Base-by-base conservation (phyloP, 345 rosid genomes). In the Boechera retrofracta region DNA sequence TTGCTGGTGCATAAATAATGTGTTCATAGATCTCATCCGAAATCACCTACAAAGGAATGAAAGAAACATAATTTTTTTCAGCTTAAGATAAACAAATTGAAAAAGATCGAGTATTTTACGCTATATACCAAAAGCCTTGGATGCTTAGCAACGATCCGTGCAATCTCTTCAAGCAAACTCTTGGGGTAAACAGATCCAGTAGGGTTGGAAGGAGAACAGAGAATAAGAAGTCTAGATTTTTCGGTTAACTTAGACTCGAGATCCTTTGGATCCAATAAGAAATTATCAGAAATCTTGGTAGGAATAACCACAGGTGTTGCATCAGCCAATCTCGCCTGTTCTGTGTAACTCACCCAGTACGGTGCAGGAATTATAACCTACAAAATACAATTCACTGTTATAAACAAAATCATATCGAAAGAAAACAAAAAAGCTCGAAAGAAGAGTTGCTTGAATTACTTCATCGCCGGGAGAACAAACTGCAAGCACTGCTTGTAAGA, bases 1-100 rank as follows among this genome's bases (percentile, higher is more conserved):
- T 86, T 56, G 98, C 93, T 1, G 99, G 99, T 18, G 90, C 82
- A 79, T 96, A 96, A 55, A 96, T 89, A 62, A 96, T 96, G 78
- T 96, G 99, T 75, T 96, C 99, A 69, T 96, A 96, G 64, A 91
- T 93, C 82, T 96, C 99, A 87, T 96, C 99, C 7, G 99, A 89
- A 54, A 95, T 41, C 16, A 95, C 98, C 99, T 95, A 75, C 10
- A 73, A 26, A 81, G 49, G 73, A 74, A 70, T 56, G 29, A 26
- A 32, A 58, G 16, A 58, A 36, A 11, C 51, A 53, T 10, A 65
- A 65, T 5, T 18, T 42, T 64, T 6, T 4, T 29, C 10, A 62
- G 42, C 58, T n/a, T 26, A 44, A 62, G 36, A 35, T 15, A 4
- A 38, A 53, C 6, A 29, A 24, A 39, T n/a, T 15, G 2, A 44